Conservation (phyloP, 106 monocot genomes). For the Dioscorea zingiberensis region DNA sequence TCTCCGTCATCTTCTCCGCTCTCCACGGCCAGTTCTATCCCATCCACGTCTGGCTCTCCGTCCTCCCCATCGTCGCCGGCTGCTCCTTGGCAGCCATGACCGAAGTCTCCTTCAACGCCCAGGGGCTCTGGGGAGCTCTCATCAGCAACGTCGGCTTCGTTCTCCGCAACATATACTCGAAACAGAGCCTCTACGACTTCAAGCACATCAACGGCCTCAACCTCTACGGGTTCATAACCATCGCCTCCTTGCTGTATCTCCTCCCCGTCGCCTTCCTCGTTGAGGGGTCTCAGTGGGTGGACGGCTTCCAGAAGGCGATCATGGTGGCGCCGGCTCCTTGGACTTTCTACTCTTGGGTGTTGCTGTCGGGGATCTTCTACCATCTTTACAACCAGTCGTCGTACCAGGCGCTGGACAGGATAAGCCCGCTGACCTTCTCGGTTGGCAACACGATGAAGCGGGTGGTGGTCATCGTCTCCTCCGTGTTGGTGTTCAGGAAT, state of each 20-base stretch:
- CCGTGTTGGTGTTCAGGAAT: slow-evolving; percentile 48
- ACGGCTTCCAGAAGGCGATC: slow-evolving; percentile 24
- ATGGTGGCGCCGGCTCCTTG: slow-evolving; percentile 9
- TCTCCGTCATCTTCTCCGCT: slow-evolving; percentile 52
- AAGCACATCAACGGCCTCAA: slow-evolving; percentile 48
- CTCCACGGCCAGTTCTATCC: slow-evolving; percentile 38
- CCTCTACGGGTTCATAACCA: slow-evolving; percentile 54
- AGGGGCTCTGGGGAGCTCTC: slow-evolving; percentile 44
- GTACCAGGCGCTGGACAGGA: slow-evolving; percentile 49
- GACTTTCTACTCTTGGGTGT: slow-evolving; percentile 39
- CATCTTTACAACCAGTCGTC: slow-evolving; percentile 69
- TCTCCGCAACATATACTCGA: slow-evolving; percentile 59
- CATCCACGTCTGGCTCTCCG: slow-evolving; percentile 29
- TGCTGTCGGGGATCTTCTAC: slow-evolving; percentile 52
- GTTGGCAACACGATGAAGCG: slow-evolving; percentile 68
- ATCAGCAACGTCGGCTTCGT: slow-evolving; percentile 64
- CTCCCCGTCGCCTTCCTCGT: slow-evolving; percentile 48
- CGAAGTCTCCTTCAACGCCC: slow-evolving; percentile 36
- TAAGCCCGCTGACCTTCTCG: slow-evolving; percentile 46
- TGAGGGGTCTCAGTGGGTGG: slow-evolving; percentile 44
- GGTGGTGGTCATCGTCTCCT: slow-evolving; percentile 49
- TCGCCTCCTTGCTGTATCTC: slow-evolving; percentile 39
- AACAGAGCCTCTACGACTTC: slow-evolving; percentile 37
- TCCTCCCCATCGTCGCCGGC: slow-evolving; percentile 34
- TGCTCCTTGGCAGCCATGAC: slow-evolving; percentile 37